Conservation (phyloP, 768 basidiomycete genomes). For the Zangia roseola region DNA sequence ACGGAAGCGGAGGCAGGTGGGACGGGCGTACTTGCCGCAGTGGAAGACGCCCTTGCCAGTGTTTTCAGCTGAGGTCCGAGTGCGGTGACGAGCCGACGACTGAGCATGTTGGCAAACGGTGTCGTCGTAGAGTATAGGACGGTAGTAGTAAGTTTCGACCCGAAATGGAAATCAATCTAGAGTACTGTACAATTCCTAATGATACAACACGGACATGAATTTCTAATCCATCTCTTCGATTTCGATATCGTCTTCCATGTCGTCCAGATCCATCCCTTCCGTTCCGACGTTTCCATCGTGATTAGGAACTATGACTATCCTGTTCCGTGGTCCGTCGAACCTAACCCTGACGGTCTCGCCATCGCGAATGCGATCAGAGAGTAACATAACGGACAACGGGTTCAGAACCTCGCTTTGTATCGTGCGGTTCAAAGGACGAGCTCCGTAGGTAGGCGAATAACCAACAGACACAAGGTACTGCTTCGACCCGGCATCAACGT, state of each 20-base stretch:
- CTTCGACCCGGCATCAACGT: conserved; percentile 75
- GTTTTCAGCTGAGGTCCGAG: conserved; percentile 12
- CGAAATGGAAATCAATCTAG: conserved; percentile 14
- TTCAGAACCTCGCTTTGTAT: conserved; percentile 94
- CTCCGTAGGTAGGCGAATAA: conserved; percentile 84
- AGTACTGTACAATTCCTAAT: too few relatives aligned
- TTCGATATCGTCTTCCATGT: conserved; percentile 47
- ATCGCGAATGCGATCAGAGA: conserved; percentile 80
- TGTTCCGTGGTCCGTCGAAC: conserved; percentile 82
- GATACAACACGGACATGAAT: too few relatives aligned
- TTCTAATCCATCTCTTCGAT: conserved; percentile 23
- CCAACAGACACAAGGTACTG: conserved; percentile 72
- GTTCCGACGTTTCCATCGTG: conserved; percentile 55
- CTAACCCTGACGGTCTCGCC: conserved; percentile 73
- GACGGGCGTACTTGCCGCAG: conserved; percentile 10
- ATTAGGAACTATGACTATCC: conserved; percentile 76
- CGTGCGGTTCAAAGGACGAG: conserved; percentile 86
- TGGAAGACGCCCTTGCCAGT: conserved; percentile 26
- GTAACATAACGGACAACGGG: conserved; percentile 80
- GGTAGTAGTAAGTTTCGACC: background rate
- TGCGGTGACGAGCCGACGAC: conserved; percentile 25
- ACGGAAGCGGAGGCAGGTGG: conserved; percentile 22
- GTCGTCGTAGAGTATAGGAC: conserved; percentile 2
- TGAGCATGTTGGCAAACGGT: conserved; percentile 24
- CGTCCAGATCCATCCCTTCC: conserved; percentile 56